These are phyloP conservation scores for Malassezia caprae DNA, from an alignment of 1,284 basidiomycete genomes.

Conservation along the genomic window DNA sequence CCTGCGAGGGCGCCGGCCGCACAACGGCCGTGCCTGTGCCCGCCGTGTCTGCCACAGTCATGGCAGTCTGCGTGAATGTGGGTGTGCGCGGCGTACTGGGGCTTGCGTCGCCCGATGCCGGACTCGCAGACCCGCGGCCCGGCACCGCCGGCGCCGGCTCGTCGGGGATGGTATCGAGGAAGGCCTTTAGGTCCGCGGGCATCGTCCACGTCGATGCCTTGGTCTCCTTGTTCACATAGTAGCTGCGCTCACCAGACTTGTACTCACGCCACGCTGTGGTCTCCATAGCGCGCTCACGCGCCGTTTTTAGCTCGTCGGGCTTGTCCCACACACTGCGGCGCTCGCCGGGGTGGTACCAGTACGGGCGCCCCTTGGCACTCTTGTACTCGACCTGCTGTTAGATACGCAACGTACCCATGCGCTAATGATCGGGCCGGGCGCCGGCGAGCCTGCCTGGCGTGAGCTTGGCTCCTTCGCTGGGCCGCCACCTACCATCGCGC, in stretches of 20 bases:
- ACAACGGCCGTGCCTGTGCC: constrained; percentile 1
- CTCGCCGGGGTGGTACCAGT: constrained; percentile 43
- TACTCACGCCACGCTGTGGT: constrained; percentile 45
- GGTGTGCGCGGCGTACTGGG: background rate
- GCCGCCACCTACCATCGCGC: background rate
- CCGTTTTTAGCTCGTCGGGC: constrained; percentile 42
- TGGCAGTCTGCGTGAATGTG: background rate
- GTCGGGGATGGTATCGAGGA: constrained; percentile 30
- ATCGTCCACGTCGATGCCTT: constrained; percentile 43
- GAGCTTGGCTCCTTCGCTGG: background rate
- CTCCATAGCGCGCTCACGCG: constrained; percentile 40
- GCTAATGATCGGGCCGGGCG: background rate
- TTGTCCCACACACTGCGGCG: constrained; percentile 45
- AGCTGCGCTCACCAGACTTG: constrained; percentile 39
- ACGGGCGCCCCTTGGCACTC: constrained; percentile 35
- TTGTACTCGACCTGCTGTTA: constrained; percentile 30
- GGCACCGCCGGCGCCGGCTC: constrained; percentile 6
- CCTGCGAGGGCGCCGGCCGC: background rate
- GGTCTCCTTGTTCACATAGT: constrained; percentile 45
- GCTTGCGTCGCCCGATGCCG: background rate
- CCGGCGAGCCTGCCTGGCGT: background rate
- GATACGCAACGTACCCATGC: constrained; percentile 6
- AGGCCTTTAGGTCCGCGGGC: constrained; percentile 36
- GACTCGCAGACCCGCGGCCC: background rate
- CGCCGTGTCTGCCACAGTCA: constrained; percentile 12